Base-by-base conservation (phyloP, 345 rosid genomes). In the Syzygium aromaticum region DNA sequence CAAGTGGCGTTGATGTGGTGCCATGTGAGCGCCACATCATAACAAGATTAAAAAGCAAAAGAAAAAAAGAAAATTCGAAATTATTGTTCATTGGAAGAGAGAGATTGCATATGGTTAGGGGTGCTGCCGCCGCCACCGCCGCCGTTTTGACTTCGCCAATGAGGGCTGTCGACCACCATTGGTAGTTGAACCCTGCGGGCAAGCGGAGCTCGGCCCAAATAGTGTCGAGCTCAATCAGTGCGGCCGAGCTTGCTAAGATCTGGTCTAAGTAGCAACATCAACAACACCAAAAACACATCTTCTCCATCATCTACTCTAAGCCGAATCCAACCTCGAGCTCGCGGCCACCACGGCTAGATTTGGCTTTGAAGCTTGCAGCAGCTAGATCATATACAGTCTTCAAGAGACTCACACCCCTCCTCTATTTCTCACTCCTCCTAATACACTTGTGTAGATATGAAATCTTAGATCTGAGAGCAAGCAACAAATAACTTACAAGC, bases 11-110 rank as follows among this genome's bases (percentile, higher is more conserved):
- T 12, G 16, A 3, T 25, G n/a, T 5, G 7, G 30, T 59, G 28
- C 12, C 30, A 27, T 15, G 27, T 7, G 5, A 27, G 64, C 15
- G 3, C 1, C 30, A 0, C 3, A 27, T 59, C 0, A 5, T 43
- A 43, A 43, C 46, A 43, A 43, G 46, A 43, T 43, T 43, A 43
- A 43, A 43, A 43, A 43, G 46, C 5, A 43, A 43, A 43, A 43
- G 7, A 6, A 27, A 25, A 25, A 25, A 25, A 25, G 11, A 2
- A 22, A 54, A 57, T 0, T 25, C 11, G 30, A 59, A 59, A 59
- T 59, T 59, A 59, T 15, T 14, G 27, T 59, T 59, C 64, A 59
- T 59, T 1, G 3, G 5, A 12, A 59, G 64, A 59, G 14, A 57
- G 64, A 59, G 64, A 59, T 59, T 59, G 30, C n/a, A 59, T 28